Conservation (phyloP, 2,329 filamentous ascomycete genomes). For the Neopestalotiopsis clavispora region DNA sequence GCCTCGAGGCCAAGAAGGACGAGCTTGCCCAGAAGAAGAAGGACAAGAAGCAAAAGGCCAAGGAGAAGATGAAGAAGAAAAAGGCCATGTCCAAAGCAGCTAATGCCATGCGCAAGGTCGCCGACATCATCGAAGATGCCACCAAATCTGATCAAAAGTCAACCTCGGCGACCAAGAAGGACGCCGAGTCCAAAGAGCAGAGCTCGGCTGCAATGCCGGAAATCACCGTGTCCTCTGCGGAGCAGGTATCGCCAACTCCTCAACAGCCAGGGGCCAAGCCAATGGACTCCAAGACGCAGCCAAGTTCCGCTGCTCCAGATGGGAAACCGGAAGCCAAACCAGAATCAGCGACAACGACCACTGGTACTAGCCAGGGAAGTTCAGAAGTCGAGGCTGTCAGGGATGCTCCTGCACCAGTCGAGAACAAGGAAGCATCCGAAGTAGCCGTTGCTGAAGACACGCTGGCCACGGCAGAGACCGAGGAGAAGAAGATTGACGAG, state of each 20-base stretch:
- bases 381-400: conserved; percentile 26
- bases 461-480: conserved; percentile 25
- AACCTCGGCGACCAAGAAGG: background rate
- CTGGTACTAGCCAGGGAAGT: background rate
- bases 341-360: background rate
- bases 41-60: conserved; percentile 39
- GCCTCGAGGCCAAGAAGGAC: conserved; percentile 33
- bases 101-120: conserved; percentile 42
- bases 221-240: background rate
- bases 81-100: conserved; percentile 40
- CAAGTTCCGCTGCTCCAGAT: background rate
- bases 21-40: conserved; percentile 43
- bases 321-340: background rate
- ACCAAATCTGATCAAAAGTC: conserved; percentile 13
- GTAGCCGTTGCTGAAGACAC: conserved; percentile 25
- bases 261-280: background rate
- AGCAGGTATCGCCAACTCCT: background rate
- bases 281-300: background rate
- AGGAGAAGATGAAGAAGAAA: conserved; percentile 38
- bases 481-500: conserved; percentile 23
- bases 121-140: conserved; percentile 20
- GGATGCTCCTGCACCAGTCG: conserved; percentile 36
- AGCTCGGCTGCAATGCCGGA: background rate
- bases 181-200: background rate
- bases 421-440: conserved; percentile 21